Conservation (phyloP, 441 rosid genomes). For the Adansonia madagascariensis region DNA sequence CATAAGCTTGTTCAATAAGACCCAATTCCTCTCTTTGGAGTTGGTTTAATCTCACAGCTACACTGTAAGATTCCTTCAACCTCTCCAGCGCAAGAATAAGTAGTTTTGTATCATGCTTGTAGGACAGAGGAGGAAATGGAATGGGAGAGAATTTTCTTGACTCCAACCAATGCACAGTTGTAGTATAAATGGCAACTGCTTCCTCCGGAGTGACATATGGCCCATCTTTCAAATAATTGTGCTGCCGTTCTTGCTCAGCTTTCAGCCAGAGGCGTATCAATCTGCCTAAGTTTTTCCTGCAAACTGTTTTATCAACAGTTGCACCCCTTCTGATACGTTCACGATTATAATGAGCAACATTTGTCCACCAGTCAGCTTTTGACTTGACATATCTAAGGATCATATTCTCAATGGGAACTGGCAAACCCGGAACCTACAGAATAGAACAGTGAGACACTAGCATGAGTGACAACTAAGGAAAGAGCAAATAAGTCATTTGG, state of each 20-base stretch:
- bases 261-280: slow-evolving; percentile 97
- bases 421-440: slow-evolving; percentile 87
- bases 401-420: slow-evolving; percentile 98
- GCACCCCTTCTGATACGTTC: slow-evolving; percentile 99
- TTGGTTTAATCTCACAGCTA: slow-evolving; percentile 97
- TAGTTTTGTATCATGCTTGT: slow-evolving; percentile 96
- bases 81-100: slow-evolving; percentile 97
- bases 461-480: background rate
- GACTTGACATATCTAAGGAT: slow-evolving; percentile 96
- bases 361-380: slow-evolving; percentile 99
- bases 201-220: slow-evolving; percentile 99
- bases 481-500: background rate
- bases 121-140: slow-evolving; percentile 95
- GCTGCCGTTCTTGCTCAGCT: slow-evolving; percentile 99
- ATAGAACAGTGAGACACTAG: slow-evolving; percentile 25
- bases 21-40: slow-evolving; percentile 97
- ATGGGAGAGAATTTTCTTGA: slow-evolving; percentile 97
- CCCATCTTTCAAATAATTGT: slow-evolving; percentile 97
- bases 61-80: slow-evolving; percentile 96
- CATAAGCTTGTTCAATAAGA: slow-evolving; percentile 98
- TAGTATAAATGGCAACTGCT: slow-evolving; percentile 96
- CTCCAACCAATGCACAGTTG: slow-evolving; percentile 98
- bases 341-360: slow-evolving; percentile 97
- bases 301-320: slow-evolving; percentile 97
- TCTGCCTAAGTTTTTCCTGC: slow-evolving; percentile 94